Conservation (phyloP, 805 yeast genomes). For the Torulaspora microellipsoides region DNA sequence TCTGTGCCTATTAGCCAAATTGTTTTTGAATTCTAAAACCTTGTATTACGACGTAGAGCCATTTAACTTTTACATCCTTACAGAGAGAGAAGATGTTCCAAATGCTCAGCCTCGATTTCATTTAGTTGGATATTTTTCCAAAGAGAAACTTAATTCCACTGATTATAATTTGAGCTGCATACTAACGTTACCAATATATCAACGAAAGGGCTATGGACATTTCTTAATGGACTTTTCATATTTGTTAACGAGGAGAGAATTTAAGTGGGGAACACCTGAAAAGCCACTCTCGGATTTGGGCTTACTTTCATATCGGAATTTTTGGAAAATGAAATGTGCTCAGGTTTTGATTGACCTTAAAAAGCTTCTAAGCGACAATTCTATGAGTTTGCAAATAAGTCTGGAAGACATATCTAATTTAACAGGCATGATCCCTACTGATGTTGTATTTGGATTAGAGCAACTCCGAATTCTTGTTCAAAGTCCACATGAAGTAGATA, state of each 20-base stretch:
- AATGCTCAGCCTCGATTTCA: conserved; percentile 45
- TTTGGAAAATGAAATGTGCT: conserved; percentile 73
- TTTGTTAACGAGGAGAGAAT: conserved; percentile 67
- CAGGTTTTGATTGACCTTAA: conserved; percentile 27
- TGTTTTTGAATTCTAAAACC: conserved; percentile 86
- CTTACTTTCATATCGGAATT: conserved; percentile 73
- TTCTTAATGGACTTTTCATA: conserved; percentile 87
- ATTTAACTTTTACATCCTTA: conserved; percentile 79
- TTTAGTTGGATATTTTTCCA: conserved; percentile 92
- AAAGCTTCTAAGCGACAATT: conserved; percentile 7
- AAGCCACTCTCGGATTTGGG: conserved; percentile 90
- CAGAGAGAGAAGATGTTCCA: conserved; percentile 51
- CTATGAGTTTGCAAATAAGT: conserved; percentile 35
- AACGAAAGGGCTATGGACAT: conserved; percentile 85
- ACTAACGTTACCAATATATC: conserved; percentile 80
- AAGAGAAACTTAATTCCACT: conserved; percentile 69
- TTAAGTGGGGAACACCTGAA: conserved; percentile 85
- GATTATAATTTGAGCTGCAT: conserved; percentile 88
- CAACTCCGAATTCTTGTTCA: conserved; percentile 53
- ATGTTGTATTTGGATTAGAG: conserved; percentile 83
- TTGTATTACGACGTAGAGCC: conserved; percentile 95
- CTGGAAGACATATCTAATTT: conserved; percentile 57
- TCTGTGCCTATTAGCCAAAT: conserved; percentile 80
- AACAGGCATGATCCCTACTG: conserved; percentile 85
- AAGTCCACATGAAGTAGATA: conserved; percentile 1